Conservation (phyloP, 192 early-diverging fungal species). For the Gigaspora rosea region DNA sequence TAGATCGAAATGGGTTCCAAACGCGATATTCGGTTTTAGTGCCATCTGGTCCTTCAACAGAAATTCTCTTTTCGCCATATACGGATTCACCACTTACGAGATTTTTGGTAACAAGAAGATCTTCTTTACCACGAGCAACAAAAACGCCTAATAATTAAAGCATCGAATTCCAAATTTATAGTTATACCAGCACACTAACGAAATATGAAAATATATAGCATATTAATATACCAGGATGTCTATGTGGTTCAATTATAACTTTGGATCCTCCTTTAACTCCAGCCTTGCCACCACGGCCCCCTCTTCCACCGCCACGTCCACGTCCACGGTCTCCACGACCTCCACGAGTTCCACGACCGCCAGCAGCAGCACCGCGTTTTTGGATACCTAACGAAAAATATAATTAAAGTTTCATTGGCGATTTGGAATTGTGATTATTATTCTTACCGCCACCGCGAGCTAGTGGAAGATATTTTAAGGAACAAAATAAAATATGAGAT, state of each 20-base stretch:
- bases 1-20: constrained; percentile 99
- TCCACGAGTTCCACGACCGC: constrained; percentile 44
- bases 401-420: not conserved
- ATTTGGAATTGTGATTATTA: not conserved
- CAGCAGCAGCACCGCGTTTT: constrained; percentile 41
- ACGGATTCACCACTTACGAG: constrained; percentile 95
- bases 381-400: not conserved
- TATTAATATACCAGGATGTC: constrained; percentile 69
- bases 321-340: constrained; percentile 53
- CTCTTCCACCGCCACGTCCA: constrained; percentile 56
- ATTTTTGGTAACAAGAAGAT: constrained; percentile 98
- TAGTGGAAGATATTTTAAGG: too few relatives aligned
- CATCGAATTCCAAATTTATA: not conserved
- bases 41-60: constrained; percentile 91
- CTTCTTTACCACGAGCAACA: constrained; percentile 98
- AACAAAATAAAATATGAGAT: too few relatives aligned
- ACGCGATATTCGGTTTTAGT: constrained; percentile 98
- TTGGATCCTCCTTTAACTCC: constrained; percentile 90
- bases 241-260: constrained; percentile 96
- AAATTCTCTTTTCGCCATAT: constrained; percentile 98
- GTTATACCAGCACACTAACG: not conserved
- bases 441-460: not conserved
- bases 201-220: not conserved
- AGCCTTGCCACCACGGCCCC: constrained; percentile 59
- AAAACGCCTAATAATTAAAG: constrained; percentile 66